Conservation (phyloP, 2,329 filamentous ascomycete species). For the Cladorrhinum sp. region DNA sequence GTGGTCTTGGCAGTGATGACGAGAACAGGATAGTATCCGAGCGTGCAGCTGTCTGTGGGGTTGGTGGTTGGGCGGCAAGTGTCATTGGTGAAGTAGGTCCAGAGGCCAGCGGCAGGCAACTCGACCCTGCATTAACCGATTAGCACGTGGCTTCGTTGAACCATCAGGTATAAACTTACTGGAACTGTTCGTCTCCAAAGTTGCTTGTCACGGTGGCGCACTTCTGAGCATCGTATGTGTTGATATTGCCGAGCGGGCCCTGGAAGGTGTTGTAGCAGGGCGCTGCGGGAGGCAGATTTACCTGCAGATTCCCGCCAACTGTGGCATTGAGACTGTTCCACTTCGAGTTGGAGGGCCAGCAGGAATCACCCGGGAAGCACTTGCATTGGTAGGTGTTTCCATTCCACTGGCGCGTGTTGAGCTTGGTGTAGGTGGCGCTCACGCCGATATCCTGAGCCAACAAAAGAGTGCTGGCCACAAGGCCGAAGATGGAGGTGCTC, state of each 20-base stretch:
- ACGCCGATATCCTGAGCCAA: conserved; percentile 10
- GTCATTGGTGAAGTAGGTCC: conserved; percentile 44
- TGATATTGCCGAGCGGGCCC: conserved; percentile 36
- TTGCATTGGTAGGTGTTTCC: conserved; percentile 29
- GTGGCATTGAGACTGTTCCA: conserved; percentile 34
- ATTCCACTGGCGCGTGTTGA: conserved; percentile 20
- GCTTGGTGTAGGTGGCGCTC: conserved; percentile 6
- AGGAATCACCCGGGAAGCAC: conserved; percentile 27
- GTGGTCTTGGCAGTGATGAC: conserved; percentile 31
- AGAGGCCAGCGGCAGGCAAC: conserved; percentile 32
- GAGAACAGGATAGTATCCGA: conserved; percentile 41
- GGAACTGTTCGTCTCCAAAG: conserved; percentile 37
- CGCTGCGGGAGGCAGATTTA: conserved; percentile 32
- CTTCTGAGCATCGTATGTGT: conserved; percentile 36
- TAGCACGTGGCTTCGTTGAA: accelerated
- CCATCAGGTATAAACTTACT: conserved; percentile 32
- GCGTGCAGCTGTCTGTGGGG: conserved; percentile 35
- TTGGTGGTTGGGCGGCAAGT: conserved; percentile 38
- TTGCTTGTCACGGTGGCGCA: conserved; percentile 33
- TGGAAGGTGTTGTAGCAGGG: conserved; percentile 38
- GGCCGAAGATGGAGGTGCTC: conserved; percentile 13
- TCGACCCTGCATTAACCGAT: conserved; percentile 16
- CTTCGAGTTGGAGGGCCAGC: conserved; percentile 26
- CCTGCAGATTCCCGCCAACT: conserved; percentile 36
- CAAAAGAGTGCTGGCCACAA: conserved; percentile 19